phyloP scores from a whole-genome alignment of 2,329 filamentous ascomycete species.

The Huntiella savannae region DNA sequence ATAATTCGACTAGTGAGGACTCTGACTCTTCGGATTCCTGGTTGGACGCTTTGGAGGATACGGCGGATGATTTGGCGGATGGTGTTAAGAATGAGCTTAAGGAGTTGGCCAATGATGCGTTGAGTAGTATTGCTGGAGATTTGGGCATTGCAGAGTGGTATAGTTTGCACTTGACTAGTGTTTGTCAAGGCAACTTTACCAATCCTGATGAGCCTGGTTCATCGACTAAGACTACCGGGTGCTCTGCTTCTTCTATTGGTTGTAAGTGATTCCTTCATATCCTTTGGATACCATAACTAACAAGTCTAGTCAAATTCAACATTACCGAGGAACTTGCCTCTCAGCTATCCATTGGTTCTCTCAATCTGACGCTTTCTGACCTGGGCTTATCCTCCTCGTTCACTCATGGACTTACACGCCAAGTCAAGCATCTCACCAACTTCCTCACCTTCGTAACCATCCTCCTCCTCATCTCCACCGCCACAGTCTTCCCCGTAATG shows the following conservation, averaged over 20 bases:
- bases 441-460: constrained; percentile 29
- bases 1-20: constrained; percentile 14
- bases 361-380: constrained; percentile 25
- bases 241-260: constrained; percentile 22
- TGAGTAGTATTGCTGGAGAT: constrained; percentile 22
- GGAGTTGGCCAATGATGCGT: constrained; percentile 20
- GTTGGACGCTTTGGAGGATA: constrained; percentile 15
- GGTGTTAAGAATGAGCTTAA: constrained; percentile 14
- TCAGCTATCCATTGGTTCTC: constrained; percentile 26
- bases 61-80: constrained; percentile 9
- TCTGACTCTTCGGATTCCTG: constrained; percentile 15
- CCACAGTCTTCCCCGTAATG: constrained; percentile 22
- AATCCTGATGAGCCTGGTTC: constrained; percentile 17
- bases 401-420: constrained; percentile 21
- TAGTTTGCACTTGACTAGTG: constrained; percentile 29
- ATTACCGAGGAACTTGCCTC: constrained; percentile 28
- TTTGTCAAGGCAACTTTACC: constrained; percentile 27
- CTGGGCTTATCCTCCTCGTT: constrained; percentile 23
- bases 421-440: constrained; percentile 30
- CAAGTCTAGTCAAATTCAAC: constrained; percentile 22
- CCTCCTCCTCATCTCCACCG: constrained; percentile 27
- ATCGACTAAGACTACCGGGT: constrained; percentile 25
- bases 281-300: background rate
- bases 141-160: constrained; percentile 33
- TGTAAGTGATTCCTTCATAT: constrained; percentile 17